Evolutionary conservation across 306 rosid species (phyloP).

Genomic region (Nissolia schottii): DNA sequence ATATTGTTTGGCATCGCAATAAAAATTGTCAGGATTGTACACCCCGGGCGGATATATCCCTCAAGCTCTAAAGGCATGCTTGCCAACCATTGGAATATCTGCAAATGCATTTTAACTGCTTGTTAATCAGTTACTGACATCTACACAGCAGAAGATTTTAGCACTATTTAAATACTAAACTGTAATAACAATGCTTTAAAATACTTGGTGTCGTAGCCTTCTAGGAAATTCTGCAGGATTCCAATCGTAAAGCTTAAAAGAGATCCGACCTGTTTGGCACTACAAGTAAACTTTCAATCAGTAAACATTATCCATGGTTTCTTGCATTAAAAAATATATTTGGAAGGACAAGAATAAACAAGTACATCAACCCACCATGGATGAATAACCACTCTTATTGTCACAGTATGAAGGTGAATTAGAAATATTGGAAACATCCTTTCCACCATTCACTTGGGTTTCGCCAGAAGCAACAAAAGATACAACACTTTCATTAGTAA

Average conservation of each 20-base stretch:
- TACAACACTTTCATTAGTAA: constrained; percentile 33
- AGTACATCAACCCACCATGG: constrained; percentile 56
- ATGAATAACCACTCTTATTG: constrained; percentile 70
- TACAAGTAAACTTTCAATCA: constrained; percentile 52
- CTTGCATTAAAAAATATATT: background rate
- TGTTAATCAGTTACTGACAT: constrained; percentile 39
- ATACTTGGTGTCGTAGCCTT: constrained; percentile 98
- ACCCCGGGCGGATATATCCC: constrained; percentile 99
- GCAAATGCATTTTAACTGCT: constrained; percentile 29
- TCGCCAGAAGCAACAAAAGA: constrained; percentile 53
- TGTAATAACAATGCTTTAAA: constrained; percentile 60
- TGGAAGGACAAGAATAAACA: background rate
- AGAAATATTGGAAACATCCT: constrained; percentile 49
- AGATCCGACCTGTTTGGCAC: constrained; percentile 98
- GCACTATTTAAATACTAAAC: constrained; percentile 60
- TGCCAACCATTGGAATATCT: constrained; percentile 97
- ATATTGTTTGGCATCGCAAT: constrained; percentile 83
- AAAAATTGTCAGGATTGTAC: constrained; percentile 80
- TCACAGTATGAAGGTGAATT: constrained; percentile 53
- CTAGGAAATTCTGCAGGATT: constrained; percentile 99
- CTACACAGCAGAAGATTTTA: constrained; percentile 5
- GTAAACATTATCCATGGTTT: constrained; percentile 2
- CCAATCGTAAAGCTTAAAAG: constrained; percentile 99
- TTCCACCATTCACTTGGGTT: constrained; percentile 52
- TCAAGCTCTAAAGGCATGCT: constrained; percentile 97